phyloP scores from a whole-genome alignment of 306 rosid species.

The Fragaria nilgerrensis region DNA sequence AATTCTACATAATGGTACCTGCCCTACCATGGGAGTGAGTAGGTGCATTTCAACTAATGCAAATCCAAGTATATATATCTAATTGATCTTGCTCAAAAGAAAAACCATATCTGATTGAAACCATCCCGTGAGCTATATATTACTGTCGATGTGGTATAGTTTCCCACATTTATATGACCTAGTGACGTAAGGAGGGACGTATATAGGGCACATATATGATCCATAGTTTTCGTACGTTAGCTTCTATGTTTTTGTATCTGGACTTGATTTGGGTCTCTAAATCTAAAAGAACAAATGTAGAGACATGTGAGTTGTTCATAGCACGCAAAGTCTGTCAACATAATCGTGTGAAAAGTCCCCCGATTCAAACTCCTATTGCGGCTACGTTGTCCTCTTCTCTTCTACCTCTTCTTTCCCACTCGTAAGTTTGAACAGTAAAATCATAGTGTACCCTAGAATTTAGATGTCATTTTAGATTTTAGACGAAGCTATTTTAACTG shows the following conservation, averaged over 20 bases:
- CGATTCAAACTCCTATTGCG: not conserved
- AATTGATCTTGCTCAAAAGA: no score
- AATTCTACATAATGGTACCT: not conserved
- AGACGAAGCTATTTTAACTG: no score
- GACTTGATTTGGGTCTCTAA: not conserved
- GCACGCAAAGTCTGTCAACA: not conserved
- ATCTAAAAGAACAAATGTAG: not conserved
- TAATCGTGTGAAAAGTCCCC: not conserved
- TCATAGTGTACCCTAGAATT: no score
- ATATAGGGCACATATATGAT: not conserved
- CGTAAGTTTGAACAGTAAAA: not conserved
- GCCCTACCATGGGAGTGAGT: not conserved
- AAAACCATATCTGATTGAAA: no score
- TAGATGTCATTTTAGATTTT: no score
- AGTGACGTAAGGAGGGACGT: constrained; percentile 9
- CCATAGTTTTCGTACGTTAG: not conserved
- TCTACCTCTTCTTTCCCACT: not conserved
- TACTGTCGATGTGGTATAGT: not conserved
- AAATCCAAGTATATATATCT: no score
- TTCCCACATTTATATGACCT: not conserved
- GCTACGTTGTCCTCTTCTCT: not conserved
- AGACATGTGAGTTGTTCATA: not conserved
- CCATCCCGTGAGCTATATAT: no score
- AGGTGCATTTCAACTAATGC: not conserved
- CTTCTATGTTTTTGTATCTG: not conserved